Conservation (phyloP, 768 basidiomycete genomes). For the Ephemerocybe angulata region DNA sequence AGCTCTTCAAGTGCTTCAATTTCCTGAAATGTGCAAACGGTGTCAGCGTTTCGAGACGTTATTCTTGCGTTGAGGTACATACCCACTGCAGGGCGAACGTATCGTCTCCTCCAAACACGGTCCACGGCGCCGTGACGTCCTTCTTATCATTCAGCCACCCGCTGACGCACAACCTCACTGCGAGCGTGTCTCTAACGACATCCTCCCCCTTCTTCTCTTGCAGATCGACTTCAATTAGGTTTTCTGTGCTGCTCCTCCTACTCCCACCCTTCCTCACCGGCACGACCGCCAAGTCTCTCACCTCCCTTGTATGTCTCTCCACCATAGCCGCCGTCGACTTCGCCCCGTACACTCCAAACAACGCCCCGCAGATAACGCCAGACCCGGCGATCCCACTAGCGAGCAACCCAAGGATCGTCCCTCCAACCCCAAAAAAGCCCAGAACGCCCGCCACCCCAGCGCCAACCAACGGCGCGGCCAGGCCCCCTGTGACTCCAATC, state of each 20-base stretch:
- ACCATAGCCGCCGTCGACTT: constrained; percentile 46
- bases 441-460: constrained; percentile 47
- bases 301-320: constrained; percentile 46
- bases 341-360: constrained; percentile 58
- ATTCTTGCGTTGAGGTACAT: constrained; percentile 10
- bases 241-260: not conserved
- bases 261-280: constrained; percentile 25
- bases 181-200: constrained; percentile 37
- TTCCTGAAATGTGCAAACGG: constrained; percentile 35
- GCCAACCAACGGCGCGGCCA: constrained; percentile 57
- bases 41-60: not conserved
- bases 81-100: constrained; percentile 60
- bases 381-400: constrained; percentile 54
- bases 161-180: constrained; percentile 50
- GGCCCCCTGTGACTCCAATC: constrained; percentile 55
- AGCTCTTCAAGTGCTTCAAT: constrained; percentile 49
- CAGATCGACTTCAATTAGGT: not conserved
- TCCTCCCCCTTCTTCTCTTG: not conserved
- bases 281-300: constrained; percentile 50
- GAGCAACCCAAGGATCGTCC: constrained; percentile 47
- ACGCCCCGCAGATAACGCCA: constrained; percentile 51
- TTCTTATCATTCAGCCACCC: constrained; percentile 46
- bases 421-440: constrained; percentile 51
- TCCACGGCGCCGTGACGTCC: constrained; percentile 54
- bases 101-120: constrained; percentile 45